Conservation (phyloP, 768 basidiomycete species). For the Paxillus ammoniavirescens region DNA sequence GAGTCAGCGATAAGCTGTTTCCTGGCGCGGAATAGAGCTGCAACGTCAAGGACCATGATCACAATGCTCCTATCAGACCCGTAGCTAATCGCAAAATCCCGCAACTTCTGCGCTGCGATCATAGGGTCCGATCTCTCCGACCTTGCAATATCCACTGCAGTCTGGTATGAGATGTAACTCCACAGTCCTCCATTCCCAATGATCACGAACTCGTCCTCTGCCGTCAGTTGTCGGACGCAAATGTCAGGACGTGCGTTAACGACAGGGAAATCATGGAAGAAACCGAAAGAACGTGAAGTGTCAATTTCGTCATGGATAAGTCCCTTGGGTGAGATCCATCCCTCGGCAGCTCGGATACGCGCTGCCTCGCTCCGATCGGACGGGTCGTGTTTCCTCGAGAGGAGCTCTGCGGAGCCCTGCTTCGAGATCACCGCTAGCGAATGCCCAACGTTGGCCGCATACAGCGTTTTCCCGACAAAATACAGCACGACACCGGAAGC, state of each 20-base stretch:
- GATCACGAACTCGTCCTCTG: conserved; percentile 94
- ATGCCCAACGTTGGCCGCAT: conserved; percentile 89
- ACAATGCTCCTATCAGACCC: conserved; percentile 91
- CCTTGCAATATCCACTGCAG: conserved; percentile 93
- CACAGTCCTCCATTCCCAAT: conserved; percentile 91
- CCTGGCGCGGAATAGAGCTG: conserved; percentile 67
- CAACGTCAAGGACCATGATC: conserved; percentile 94
- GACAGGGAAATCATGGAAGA: conserved; percentile 84
- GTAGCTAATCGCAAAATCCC: conserved; percentile 96
- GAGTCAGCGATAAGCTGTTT: conserved; percentile 36
- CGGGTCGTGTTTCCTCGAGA: conserved; percentile 86
- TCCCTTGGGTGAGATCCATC: conserved; percentile 91
- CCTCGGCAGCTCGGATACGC: conserved; percentile 89
- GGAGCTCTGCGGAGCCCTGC: conserved; percentile 66
- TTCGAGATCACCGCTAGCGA: conserved; percentile 84
- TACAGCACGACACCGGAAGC: conserved; percentile 88
- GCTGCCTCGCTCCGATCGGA: conserved; percentile 81
- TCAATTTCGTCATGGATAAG: conserved; percentile 90
- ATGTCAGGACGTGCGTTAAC: conserved; percentile 89
- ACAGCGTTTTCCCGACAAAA: conserved; percentile 72
- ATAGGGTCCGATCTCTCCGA: conserved; percentile 66
- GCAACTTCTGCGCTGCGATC: conserved; percentile 94
- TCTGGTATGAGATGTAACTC: conserved; percentile 93
- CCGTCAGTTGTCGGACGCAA: conserved; percentile 61
- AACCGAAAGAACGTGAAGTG: conserved; percentile 91